phyloP scores from a whole-genome alignment of 1,284 basidiomycete species.

The Ustilago trichophora region DNA sequence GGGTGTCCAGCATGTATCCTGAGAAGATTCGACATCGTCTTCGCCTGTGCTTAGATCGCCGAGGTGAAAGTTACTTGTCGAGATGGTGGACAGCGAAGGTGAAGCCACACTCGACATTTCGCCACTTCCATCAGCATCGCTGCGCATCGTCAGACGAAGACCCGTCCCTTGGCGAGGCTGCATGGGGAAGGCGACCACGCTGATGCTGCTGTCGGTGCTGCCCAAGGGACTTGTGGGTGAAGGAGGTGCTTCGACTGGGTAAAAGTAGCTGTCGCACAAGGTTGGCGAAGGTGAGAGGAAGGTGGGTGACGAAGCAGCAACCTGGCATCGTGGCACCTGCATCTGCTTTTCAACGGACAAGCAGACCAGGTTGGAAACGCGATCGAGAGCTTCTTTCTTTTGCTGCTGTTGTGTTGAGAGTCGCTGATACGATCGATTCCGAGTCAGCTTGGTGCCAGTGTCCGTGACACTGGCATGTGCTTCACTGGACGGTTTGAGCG shows the following conservation, averaged over 20 bases:
- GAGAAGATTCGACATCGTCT: no score
- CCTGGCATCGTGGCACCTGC: background rate
- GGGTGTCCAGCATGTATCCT: no score
- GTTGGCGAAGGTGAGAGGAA: conserved; percentile 11
- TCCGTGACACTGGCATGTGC: background rate
- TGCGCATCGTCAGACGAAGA: background rate
- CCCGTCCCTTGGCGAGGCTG: background rate
- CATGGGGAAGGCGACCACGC: conserved; percentile 14
- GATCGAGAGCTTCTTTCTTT: conserved; percentile 27
- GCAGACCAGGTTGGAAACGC: conserved; percentile 31
- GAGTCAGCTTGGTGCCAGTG: background rate
- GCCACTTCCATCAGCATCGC: background rate
- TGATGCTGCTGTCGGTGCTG: conserved; percentile 1
- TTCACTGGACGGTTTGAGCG: background rate
- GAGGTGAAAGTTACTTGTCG: no score
- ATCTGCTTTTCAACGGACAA: conserved; percentile 18
- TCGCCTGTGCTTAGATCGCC: no score
- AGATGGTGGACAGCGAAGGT: conserved; percentile 14
- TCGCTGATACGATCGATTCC: conserved; percentile 2
- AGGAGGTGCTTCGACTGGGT: conserved; percentile 16
- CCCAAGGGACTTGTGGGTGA: conserved; percentile 9
- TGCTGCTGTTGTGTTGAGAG: conserved; percentile 13
- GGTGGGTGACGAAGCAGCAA: conserved; percentile 14
- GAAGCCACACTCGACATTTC: conserved; percentile 1
- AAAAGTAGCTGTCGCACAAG: conserved; percentile 18